Conservation (phyloP, 2,329 filamentous ascomycete genomes). For the Ophiostoma angusticollis region DNA sequence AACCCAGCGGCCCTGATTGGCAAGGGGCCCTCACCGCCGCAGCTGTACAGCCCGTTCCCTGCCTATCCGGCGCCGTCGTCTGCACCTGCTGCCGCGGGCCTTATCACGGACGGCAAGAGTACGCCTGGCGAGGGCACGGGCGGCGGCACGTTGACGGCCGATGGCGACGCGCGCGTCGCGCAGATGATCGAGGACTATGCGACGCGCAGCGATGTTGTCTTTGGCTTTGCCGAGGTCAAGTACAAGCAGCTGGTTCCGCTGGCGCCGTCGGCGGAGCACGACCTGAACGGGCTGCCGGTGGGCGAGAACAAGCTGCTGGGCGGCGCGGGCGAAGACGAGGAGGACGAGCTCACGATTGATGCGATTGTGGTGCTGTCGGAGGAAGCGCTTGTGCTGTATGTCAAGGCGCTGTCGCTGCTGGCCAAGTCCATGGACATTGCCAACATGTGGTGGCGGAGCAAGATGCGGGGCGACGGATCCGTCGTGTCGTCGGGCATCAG, state of each 20-base stretch:
- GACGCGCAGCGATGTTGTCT: constrained; percentile 88
- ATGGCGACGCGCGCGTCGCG: constrained; percentile 69
- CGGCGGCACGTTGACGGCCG: constrained; percentile 40
- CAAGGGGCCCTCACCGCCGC: constrained; percentile 59
- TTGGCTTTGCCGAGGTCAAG: constrained; percentile 95
- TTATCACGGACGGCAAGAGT: constrained; percentile 12
- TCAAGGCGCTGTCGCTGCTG: constrained; percentile 81
- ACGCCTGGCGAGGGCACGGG: constrained; percentile 22
- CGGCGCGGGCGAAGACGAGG: constrained; percentile 60
- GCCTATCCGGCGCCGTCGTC: constrained; percentile 56
- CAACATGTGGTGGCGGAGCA: constrained; percentile 78
- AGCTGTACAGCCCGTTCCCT: constrained; percentile 70
- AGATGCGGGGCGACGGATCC: constrained; percentile 57
- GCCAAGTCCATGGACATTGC: constrained; percentile 95
- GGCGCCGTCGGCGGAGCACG: constrained; percentile 63
- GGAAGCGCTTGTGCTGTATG: constrained; percentile 88
- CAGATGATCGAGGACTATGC: constrained; percentile 84
- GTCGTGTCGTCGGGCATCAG: constrained; percentile 16
- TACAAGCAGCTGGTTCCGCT: constrained; percentile 92
- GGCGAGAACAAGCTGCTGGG: constrained; percentile 35
- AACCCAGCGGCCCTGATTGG: constrained; percentile 48
- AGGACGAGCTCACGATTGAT: constrained; percentile 70
- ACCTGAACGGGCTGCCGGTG: constrained; percentile 46
- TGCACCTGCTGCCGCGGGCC: constrained; percentile 5
- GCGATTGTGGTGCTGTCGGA: constrained; percentile 80